Conservation (phyloP, 257 asterid species). For the Fraxinus cuspidata region DNA sequence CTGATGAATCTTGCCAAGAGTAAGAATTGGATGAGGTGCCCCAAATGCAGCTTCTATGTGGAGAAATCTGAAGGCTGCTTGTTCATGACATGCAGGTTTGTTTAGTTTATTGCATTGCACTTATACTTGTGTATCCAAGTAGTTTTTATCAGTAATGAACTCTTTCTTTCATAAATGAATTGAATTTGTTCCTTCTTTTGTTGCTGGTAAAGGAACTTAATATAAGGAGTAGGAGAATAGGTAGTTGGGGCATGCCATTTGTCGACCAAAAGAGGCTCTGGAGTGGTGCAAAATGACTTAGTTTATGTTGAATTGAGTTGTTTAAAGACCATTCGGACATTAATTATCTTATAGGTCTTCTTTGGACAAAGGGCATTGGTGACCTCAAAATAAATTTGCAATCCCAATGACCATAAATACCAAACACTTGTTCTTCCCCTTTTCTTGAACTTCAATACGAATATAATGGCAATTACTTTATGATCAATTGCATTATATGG, state of each 20-base stretch:
- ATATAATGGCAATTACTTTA: neutral
- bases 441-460: neutral
- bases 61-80: slow-evolving; percentile 60
- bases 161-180: neutral
- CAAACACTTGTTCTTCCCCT: neutral
- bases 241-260: neutral
- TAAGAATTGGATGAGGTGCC: slow-evolving; percentile 57
- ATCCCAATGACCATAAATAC: neutral
- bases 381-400: neutral
- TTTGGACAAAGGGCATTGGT: neutral
- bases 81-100: slow-evolving; percentile 70
- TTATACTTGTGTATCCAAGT: neutral
- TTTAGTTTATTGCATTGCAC: neutral
- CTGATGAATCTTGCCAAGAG: slow-evolving; percentile 44
- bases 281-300: neutral
- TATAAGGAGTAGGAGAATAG: neutral
- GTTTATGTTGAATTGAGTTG: neutral
- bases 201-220: neutral
- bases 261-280: neutral
- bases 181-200: neutral
- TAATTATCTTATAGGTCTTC: neutral
- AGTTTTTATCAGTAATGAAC: neutral
- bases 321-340: neutral
- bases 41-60: slow-evolving; percentile 52
- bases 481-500: neutral